Percentiles rank a stretch among this genome's conserved stretches.
These are phyloP conservation scores for Dipteronia sinensis DNA, from an alignment of 345 rosid genomes.

Conservation along the genomic window DNA sequence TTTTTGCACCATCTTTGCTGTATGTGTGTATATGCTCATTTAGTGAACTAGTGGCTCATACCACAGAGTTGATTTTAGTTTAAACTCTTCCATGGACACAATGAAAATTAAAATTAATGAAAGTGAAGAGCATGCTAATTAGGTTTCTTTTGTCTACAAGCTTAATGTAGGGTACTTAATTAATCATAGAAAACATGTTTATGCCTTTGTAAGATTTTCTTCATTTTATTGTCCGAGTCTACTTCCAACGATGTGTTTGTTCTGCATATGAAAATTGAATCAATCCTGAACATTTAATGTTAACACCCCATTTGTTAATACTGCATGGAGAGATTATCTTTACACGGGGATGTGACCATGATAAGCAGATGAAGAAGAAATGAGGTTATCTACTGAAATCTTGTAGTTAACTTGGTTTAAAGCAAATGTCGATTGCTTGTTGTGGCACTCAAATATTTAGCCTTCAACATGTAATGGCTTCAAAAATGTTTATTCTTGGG, in stretches of 20 bases:
- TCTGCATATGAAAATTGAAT: neutral
- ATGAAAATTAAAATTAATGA: neutral
- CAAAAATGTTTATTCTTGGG: neutral
- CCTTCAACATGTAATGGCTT: neutral
- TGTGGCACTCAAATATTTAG: neutral
- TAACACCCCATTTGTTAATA: neutral
- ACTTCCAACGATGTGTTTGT: neutral
- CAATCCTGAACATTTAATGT: neutral
- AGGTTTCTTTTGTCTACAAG: neutral
- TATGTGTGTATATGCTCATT: neutral
- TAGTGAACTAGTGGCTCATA: neutral
- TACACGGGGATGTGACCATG: slow-evolving; percentile 8
- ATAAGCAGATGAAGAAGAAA: neutral
- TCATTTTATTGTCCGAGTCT: neutral
- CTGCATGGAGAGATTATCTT: neutral
- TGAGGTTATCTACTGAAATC: neutral
- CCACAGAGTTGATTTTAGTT: neutral
- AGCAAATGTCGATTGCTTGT: neutral
- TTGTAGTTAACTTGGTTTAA: neutral
- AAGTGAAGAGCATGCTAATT: neutral
- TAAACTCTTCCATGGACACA: neutral
- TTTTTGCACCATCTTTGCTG: neutral
- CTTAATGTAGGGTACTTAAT: neutral
- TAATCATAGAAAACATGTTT: neutral
- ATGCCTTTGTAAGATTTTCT: neutral